phyloP scores from a whole-genome alignment of 345 rosid genomes.

The Populus euphratica region DNA sequence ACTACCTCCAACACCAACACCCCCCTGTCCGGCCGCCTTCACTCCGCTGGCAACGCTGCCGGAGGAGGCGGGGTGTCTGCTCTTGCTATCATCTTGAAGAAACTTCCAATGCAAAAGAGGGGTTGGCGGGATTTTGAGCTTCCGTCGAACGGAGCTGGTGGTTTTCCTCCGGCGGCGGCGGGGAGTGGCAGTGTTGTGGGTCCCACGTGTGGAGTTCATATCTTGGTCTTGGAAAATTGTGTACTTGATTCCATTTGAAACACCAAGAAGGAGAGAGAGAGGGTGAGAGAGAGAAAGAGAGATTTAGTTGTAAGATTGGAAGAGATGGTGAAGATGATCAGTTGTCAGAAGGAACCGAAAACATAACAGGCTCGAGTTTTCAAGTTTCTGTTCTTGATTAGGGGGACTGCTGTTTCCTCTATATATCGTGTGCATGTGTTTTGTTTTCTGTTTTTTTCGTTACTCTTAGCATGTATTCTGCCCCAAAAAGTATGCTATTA shows the following conservation, averaged over 20 bases:
- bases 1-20: neutral
- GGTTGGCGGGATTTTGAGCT: conserved; percentile 6
- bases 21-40: neutral
- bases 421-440: neutral
- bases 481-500: neutral
- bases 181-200: conserved; percentile 2
- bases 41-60: neutral
- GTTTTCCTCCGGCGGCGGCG: conserved; percentile 4
- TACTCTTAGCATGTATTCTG: neutral
- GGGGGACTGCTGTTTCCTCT: neutral
- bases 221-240: neutral
- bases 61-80: neutral
- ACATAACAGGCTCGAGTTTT: neutral
- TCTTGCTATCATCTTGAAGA: neutral
- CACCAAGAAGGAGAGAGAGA: neutral
- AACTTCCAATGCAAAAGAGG: conserved; percentile 25
- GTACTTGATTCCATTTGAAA: neutral
- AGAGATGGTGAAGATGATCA: neutral
- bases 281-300: neutral
- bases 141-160: conserved; percentile 4
- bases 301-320: neutral
- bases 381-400: neutral
- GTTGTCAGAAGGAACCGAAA: neutral
- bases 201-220: conserved; percentile 25
- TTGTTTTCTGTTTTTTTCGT: neutral